Base-by-base conservation (phyloP, 73 alveolate genomes). In the Paramecium pentaurelia region DNA sequence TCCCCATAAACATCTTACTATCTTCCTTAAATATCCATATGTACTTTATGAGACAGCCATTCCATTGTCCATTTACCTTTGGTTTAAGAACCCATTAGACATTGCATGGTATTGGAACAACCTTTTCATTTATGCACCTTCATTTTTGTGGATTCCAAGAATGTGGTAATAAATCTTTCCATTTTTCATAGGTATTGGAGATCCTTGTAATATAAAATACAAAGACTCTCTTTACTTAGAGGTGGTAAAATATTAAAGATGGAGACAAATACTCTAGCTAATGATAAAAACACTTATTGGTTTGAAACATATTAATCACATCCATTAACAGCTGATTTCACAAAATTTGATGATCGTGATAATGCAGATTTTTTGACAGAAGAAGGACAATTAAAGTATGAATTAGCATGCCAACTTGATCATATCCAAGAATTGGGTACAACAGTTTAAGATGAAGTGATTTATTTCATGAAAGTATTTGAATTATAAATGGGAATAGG, bases 211-310 rank as follows among this genome's bases (percentile, higher is more conserved):
- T 95, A 93, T 60, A 97, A 96, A 89, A 93, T 97, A 44, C 93
- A 95, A 73, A 97, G 95, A 89, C 54, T 97, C 54, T 95, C 30
- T 86, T 92, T 97, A 58, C 95, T 97, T 8, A 95, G 98, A 92
- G 99, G 99, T 20, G 99, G 99, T 14, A 97, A 95, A 86, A 87
- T 93, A 42, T 95, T 95, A 32, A 93, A 95, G 84, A 93, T 97
- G 4, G 96, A 84, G 77, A 96, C 96, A 47, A 54, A 68, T 71
- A 95, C 95, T 86, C 95, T 97, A 12, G 90, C 92, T 90, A 97
- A 97, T 37, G 97, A 96, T 86, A 70, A 95, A 51, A 93, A 75
- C 90, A 92, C 92, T 71, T 90, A 97, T 40, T 97, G 99, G 99
- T 97, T 96, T 27, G 95, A 92, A 60, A 96, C 96, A 49, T 93